Conservation (phyloP, 371 early-diverging fungal species). For the Mucor irregularis region DNA sequence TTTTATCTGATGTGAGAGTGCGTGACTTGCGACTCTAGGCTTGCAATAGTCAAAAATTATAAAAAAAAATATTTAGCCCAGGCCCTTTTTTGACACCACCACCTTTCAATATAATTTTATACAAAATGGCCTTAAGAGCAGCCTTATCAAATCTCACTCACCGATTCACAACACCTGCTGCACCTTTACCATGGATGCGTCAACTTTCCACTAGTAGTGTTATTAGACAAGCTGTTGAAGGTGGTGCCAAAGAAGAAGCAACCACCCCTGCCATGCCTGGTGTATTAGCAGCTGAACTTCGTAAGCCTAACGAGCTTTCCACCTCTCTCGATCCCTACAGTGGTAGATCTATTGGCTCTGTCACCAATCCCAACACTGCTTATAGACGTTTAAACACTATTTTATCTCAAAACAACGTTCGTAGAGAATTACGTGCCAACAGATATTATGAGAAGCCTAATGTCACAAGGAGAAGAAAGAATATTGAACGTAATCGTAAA, state of each 20-base stretch:
- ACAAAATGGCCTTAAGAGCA: slow-evolving; percentile 12
- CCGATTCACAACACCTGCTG: slow-evolving; percentile 11
- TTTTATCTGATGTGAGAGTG: neutral
- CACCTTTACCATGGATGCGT: slow-evolving; percentile 25
- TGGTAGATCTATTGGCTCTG: slow-evolving; percentile 50
- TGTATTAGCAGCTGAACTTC: slow-evolving; percentile 17
- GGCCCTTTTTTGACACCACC: slow-evolving; percentile 1
- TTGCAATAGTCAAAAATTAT: neutral
- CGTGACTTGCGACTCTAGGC: neutral
- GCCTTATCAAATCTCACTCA: slow-evolving; percentile 2
- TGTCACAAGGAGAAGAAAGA: slow-evolving; percentile 52
- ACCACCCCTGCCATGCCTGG: slow-evolving; percentile 24
- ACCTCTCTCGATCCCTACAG: slow-evolving; percentile 41
- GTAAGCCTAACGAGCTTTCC: slow-evolving; percentile 25
- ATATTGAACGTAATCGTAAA: slow-evolving; percentile 49
- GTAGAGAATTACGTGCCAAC: slow-evolving; percentile 45
- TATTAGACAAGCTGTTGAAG: slow-evolving; percentile 8
- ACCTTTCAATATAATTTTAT: neutral
- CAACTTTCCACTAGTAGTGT: slow-evolving; percentile 18
- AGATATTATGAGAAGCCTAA: slow-evolving; percentile 60
- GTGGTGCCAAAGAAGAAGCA: neutral
- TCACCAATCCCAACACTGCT: slow-evolving; percentile 38
- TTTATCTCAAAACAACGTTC: slow-evolving; percentile 46
- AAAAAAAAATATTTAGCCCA: neutral
- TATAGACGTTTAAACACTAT: slow-evolving; percentile 48